phyloP scores from a whole-genome alignment of 2,329 filamentous ascomycete species.

The Cylindrodendrum hubeiense region DNA sequence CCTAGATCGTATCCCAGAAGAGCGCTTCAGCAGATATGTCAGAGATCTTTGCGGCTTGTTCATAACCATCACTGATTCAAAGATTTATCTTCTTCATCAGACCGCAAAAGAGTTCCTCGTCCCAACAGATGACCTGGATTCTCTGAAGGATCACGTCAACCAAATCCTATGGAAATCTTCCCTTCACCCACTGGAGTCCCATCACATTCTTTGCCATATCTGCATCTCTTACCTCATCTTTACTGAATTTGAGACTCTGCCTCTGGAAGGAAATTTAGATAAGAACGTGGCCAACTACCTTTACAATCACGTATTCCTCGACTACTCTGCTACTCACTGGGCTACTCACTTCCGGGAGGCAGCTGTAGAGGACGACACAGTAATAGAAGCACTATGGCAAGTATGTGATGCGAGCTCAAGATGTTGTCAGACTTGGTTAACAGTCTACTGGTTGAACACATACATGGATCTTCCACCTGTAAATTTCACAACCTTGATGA shows the following conservation, averaged over 20 bases:
- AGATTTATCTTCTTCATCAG: conserved; percentile 40
- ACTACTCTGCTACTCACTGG: conserved; percentile 24
- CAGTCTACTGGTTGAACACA: too few relatives aligned
- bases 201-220: conserved; percentile 29
- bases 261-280: not conserved
- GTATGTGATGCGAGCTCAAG: conserved; percentile 1
- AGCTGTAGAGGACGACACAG: too few relatives aligned
- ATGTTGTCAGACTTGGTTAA: too few relatives aligned
- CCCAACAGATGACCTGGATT: not conserved
- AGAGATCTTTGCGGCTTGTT: conserved; percentile 50
- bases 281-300: not conserved
- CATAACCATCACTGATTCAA: conserved; percentile 29
- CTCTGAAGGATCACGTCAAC: not conserved
- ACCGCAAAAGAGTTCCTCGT: conserved; percentile 40
- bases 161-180: conserved; percentile 28
- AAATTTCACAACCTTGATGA: too few relatives aligned
- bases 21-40: conserved; percentile 26
- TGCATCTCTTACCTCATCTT: conserved; percentile 26
- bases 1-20: conserved; percentile 10
- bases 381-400: not conserved
- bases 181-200: conserved; percentile 21
- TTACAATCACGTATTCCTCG: not conserved
- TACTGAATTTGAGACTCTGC: conserved; percentile 8
- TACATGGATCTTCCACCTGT: too few relatives aligned
- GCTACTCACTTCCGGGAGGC: conserved; percentile 4